A percentile compares a stretch with the other conserved stretches of the same genome.
These are phyloP conservation scores for Bonia amplexicaulis DNA, from an alignment of 176 grass and related monocot genomes.

Conservation along the genomic window DNA sequence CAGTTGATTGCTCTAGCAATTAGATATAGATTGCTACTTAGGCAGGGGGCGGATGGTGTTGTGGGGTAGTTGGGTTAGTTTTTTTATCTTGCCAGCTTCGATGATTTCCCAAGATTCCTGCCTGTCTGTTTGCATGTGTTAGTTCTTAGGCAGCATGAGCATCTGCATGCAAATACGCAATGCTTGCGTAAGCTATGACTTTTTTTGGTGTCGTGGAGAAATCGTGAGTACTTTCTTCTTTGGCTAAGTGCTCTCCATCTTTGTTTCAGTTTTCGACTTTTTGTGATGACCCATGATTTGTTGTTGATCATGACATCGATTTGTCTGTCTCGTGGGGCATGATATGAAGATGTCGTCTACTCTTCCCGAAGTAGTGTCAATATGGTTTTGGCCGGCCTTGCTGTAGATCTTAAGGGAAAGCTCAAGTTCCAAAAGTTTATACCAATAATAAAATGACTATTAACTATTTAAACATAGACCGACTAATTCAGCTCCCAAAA, in stretches of 20 bases:
- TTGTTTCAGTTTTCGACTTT: not conserved
- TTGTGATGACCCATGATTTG: not conserved
- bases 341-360: too few relatives aligned
- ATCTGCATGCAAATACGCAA: not conserved
- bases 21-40: too few relatives aligned
- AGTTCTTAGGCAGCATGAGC: not conserved
- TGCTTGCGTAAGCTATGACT: not conserved
- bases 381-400: too few relatives aligned
- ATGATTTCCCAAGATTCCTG: constrained; percentile 16
- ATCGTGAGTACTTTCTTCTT: not conserved
- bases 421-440: too few relatives aligned
- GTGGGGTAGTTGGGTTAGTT: not conserved
- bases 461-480: too few relatives aligned
- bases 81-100: not conserved
- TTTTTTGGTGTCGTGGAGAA: not conserved
- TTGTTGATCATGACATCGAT: not conserved
- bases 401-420: too few relatives aligned
- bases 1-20: constrained; percentile 13
- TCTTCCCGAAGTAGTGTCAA: too few relatives aligned
- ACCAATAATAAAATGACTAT: too few relatives aligned
- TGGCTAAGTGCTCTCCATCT: not conserved
- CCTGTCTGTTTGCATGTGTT: constrained; percentile 6
- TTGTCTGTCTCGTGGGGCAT: too few relatives aligned
- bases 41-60: not conserved
- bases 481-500: too few relatives aligned